Evolutionary conservation across 2,329 filamentous ascomycete genomes (phyloP).

Genomic region (Fusarium chlamydosporum): DNA sequence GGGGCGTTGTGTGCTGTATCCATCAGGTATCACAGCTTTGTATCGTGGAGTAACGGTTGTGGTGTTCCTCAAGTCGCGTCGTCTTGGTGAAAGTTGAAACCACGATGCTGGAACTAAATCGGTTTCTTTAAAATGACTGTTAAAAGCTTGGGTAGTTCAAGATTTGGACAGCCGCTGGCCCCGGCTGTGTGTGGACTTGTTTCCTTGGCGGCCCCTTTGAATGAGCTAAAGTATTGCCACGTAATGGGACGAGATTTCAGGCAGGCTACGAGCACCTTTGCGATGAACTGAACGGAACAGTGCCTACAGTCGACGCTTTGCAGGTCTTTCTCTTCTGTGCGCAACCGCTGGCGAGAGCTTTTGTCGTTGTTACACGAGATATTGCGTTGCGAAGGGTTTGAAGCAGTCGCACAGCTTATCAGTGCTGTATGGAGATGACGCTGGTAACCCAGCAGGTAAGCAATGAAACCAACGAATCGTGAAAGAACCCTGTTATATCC

Average conservation of each 20-base stretch:
- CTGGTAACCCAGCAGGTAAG: conserved; percentile 34
- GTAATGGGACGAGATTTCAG: conserved; percentile 47
- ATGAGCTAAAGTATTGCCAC: conserved; percentile 50
- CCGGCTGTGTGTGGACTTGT: conserved; percentile 37
- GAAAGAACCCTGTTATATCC: conserved; percentile 5
- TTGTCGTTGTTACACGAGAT: conserved; percentile 17
- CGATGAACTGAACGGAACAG: conserved; percentile 2
- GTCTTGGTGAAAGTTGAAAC: conserved; percentile 14
- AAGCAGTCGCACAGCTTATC: conserved; percentile 28
- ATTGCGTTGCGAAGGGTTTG: conserved; percentile 35
- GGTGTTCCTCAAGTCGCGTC: conserved; percentile 15
- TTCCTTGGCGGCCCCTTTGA: conserved; percentile 50
- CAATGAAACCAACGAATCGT: conserved; percentile 21
- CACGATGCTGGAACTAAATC: conserved; percentile 14
- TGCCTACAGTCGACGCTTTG: conserved; percentile 23
- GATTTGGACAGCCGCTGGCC: conserved; percentile 41
- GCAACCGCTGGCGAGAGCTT: conserved; percentile 20
- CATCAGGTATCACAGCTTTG: conserved; percentile 1
- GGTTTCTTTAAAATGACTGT: conserved; percentile 7
- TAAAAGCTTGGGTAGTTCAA: conserved; percentile 30
- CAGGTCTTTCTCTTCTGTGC: conserved; percentile 12
- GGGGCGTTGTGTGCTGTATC: conserved; percentile 1
- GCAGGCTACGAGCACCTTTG: conserved; percentile 35
- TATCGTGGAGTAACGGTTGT: conserved; percentile 5
- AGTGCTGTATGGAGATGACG: conserved; percentile 46